phyloP scores from a whole-genome alignment of 306 rosid species.

The Geum urbanum region DNA sequence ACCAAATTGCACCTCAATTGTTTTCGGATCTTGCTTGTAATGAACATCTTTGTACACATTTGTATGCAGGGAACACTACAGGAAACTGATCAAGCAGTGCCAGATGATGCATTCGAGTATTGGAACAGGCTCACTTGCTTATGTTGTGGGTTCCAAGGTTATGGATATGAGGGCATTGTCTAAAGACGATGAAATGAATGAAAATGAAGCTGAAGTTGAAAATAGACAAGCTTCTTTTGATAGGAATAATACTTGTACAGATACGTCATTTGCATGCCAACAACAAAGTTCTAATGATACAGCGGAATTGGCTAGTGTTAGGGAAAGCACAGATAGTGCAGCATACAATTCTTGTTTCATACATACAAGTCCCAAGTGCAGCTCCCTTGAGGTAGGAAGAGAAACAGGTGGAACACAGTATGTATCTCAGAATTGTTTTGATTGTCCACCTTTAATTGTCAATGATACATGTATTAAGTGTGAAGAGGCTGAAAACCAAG shows the following conservation, averaged over 20 bases:
- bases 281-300: slow-evolving; percentile 51
- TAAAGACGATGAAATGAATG: slow-evolving; percentile 40
- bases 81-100: slow-evolving; percentile 73
- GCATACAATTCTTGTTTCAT: slow-evolving; percentile 35
- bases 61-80: slow-evolving; percentile 69
- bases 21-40: slow-evolving; percentile 18
- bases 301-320: slow-evolving; percentile 47
- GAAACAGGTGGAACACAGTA: slow-evolving; percentile 49
- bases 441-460: slow-evolving; percentile 64
- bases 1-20: background rate
- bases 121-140: slow-evolving; percentile 93
- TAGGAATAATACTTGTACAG: slow-evolving; percentile 45
- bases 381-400: slow-evolving; percentile 40
- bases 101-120: slow-evolving; percentile 82
- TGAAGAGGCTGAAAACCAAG: slow-evolving; percentile 37
- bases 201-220: slow-evolving; percentile 46
- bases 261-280: slow-evolving; percentile 38
- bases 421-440: slow-evolving; percentile 46
- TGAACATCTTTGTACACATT: slow-evolving; percentile 25
- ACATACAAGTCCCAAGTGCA: slow-evolving; percentile 36
- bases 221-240: slow-evolving; percentile 42
- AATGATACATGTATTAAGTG: slow-evolving; percentile 57
- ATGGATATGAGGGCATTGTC: slow-evolving; percentile 89
- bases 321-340: slow-evolving; percentile 53
- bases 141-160: slow-evolving; percentile 84